A percentile compares a stretch with the other conserved stretches of the same genome.
Conservation (phyloP, 2,329 filamentous ascomycete species). For the Paecilomyces fulvus region DNA sequence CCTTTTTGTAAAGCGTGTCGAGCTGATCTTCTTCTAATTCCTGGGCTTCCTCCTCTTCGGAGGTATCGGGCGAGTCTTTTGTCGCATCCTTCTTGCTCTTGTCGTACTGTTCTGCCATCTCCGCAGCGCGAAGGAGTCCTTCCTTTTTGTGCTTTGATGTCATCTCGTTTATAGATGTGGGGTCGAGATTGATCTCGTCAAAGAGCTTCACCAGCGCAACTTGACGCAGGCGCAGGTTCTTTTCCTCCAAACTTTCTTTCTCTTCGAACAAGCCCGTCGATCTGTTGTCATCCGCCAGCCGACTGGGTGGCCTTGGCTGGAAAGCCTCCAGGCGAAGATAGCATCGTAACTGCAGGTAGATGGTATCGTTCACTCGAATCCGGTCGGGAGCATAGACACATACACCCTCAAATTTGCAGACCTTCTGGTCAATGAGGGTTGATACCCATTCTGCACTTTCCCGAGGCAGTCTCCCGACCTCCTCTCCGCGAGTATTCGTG, state of each 20-base stretch:
- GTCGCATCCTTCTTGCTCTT: slow-evolving; percentile 48
- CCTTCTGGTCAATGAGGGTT: slow-evolving; percentile 77
- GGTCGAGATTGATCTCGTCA: slow-evolving; percentile 76
- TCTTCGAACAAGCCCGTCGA: slow-evolving; percentile 70
- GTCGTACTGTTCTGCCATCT: slow-evolving; percentile 67
- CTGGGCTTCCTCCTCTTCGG: slow-evolving; percentile 71
- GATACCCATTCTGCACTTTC: slow-evolving; percentile 90
- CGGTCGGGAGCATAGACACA: slow-evolving; percentile 85
- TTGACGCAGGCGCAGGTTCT: slow-evolving; percentile 72
- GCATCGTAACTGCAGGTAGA: slow-evolving; percentile 81
- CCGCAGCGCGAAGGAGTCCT: slow-evolving; percentile 75
- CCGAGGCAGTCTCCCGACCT: slow-evolving; percentile 79
- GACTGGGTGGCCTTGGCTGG: slow-evolving; percentile 48
- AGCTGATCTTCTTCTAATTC: slow-evolving; percentile 94
- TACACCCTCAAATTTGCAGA: slow-evolving; percentile 77
- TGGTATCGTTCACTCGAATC: slow-evolving; percentile 80
- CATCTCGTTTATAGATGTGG: slow-evolving; percentile 63
- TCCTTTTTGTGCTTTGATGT: slow-evolving; percentile 74
- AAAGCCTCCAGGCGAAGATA: slow-evolving; percentile 70
- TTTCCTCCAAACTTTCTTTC: slow-evolving; percentile 78
- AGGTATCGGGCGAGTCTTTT: slow-evolving; percentile 36
- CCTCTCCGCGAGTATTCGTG: slow-evolving; percentile 66
- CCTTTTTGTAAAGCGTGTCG: slow-evolving; percentile 87
- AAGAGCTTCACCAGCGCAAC: slow-evolving; percentile 82
- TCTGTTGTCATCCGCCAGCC: slow-evolving; percentile 56